Evolutionary conservation across 257 asterid genomes (phyloP).

Genomic region (Linaria vulgaris): DNA sequence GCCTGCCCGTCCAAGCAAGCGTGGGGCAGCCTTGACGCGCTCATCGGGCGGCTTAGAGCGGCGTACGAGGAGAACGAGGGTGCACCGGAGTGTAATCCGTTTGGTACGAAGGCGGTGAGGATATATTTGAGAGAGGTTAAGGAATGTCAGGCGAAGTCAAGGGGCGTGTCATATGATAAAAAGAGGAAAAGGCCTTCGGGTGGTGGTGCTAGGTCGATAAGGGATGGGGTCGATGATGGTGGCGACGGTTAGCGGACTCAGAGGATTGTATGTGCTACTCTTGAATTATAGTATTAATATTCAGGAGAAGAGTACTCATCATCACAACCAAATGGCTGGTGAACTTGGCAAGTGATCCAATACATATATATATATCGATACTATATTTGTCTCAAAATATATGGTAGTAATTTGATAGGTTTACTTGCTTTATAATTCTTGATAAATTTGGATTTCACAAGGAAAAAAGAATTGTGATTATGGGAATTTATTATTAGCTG

Average conservation of each 20-base stretch:
- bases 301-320: no score
- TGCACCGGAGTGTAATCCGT: conserved; percentile 39
- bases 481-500: no score
- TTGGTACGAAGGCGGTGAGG: conserved; percentile 46
- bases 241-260: conserved; percentile 13
- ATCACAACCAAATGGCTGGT: no score
- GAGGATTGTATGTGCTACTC: no score
- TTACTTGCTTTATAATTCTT: no score
- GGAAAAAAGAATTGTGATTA: no score
- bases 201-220: not conserved
- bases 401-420: no score
- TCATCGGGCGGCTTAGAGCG: conserved; percentile 50
- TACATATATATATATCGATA: no score
- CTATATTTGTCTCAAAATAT: no score
- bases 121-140: conserved; percentile 45
- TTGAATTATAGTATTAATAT: no score
- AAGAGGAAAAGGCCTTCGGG: conserved; percentile 40
- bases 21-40: conserved; percentile 53
- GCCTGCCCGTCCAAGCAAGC: conserved; percentile 43
- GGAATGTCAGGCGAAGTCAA: conserved; percentile 41
- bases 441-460: no score
- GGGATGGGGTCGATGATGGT: not conserved
- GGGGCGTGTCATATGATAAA: conserved; percentile 47
- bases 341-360: no score
- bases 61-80: conserved; percentile 52